These are phyloP conservation scores for Asterophora lycoperdoides DNA, from an alignment of 768 basidiomycete genomes.

Conservation along the genomic window DNA sequence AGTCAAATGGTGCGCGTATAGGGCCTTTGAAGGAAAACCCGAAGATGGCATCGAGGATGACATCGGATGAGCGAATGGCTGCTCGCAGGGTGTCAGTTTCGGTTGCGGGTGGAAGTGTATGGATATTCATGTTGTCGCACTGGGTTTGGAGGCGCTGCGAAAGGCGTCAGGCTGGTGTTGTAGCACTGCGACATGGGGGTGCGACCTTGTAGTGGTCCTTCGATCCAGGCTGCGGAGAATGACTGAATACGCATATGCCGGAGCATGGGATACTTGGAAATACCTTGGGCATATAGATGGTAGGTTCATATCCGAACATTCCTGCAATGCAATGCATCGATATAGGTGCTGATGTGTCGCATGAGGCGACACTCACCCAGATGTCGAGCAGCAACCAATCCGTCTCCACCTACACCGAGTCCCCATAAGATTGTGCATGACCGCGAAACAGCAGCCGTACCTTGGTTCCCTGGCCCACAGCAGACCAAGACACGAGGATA, in stretches of 20 bases:
- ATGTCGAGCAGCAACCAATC: conserved; percentile 93
- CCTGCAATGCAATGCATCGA: conserved; percentile 41
- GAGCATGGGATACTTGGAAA: no score
- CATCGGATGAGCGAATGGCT: conserved; percentile 60
- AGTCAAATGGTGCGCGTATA: conserved; percentile 82
- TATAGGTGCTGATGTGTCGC: not conserved
- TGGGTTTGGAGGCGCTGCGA: conserved; percentile 74
- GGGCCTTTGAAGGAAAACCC: conserved; percentile 97
- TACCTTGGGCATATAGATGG: conserved; percentile 93
- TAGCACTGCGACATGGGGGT: not conserved
- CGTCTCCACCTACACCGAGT: conserved; percentile 78
- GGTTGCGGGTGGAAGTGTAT: conserved; percentile 51
- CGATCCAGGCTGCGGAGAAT: conserved; percentile 63
- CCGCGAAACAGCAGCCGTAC: conserved; percentile 17
- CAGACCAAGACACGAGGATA: conserved; percentile 85
- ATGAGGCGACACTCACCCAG: conserved; percentile 49
- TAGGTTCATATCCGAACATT: conserved; percentile 89
- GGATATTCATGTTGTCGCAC: conserved; percentile 86
- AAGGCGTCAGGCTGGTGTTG: not conserved
- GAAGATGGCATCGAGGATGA: conserved; percentile 94
- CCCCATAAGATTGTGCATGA: not conserved
- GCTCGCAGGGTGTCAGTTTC: conserved; percentile 42
- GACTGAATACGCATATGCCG: no score
- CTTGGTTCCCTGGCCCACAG: conserved; percentile 97
- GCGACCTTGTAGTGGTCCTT: conserved; percentile 88